Conservation (phyloP, 306 rosid species). For the Rosa chinensis region DNA sequence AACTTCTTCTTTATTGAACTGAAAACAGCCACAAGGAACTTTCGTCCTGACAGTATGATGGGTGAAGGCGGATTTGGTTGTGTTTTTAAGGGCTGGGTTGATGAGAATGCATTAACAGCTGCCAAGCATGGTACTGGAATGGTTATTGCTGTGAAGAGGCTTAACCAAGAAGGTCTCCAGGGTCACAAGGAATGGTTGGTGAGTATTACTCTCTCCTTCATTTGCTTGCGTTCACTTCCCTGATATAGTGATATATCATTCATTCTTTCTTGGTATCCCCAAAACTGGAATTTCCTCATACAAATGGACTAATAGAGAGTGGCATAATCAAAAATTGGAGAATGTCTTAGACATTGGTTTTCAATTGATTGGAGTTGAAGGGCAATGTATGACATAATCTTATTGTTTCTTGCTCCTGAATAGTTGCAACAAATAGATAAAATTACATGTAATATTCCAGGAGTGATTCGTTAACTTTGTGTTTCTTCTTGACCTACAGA, state of each 20-base stretch:
- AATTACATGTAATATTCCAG: constrained; percentile 2
- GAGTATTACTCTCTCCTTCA: constrained; percentile 39
- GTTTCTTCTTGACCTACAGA: constrained; percentile 42
- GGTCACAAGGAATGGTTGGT: constrained; percentile 99
- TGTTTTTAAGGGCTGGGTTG: constrained; percentile 94
- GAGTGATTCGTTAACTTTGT: constrained; percentile 27
- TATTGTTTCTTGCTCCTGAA: constrained; percentile 4
- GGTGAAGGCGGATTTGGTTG: constrained; percentile 97
- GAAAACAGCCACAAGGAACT: constrained; percentile 80
- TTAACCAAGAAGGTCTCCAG: constrained; percentile 88
- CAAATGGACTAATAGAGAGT: neutral
- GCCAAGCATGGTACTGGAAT: constrained; percentile 79
- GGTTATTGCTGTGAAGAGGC: constrained; percentile 88
- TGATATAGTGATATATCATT: neutral
- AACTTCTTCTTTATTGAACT: constrained; percentile 67
- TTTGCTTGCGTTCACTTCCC: neutral
- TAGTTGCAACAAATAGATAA: constrained; percentile 12
- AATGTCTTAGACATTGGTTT: neutral
- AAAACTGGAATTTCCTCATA: neutral
- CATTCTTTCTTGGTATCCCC: constrained; percentile 1
- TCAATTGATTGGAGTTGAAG: neutral
- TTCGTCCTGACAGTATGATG: constrained; percentile 89
- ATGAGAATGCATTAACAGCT: constrained; percentile 67
- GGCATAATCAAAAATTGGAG: neutral
- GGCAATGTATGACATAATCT: neutral